A percentile compares a stretch with the other conserved stretches of the same genome.
Evolutionary conservation across 768 basidiomycete genomes (phyloP).

Genomic region (Leucocoprinus birnbaumii): DNA sequence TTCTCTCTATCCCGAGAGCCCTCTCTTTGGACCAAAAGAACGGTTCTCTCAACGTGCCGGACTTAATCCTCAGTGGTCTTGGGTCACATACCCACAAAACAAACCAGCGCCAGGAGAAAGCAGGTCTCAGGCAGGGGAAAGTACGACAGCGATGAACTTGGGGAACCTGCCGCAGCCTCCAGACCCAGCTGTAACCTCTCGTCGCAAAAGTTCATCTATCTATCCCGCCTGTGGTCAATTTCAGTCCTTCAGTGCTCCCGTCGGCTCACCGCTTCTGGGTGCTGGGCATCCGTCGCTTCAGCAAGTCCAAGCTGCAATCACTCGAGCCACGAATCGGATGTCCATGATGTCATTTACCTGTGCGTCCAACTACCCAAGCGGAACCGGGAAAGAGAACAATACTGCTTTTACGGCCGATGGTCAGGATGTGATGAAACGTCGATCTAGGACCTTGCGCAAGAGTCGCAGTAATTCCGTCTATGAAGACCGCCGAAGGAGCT

Average conservation of each 20-base stretch:
- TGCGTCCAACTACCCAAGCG: constrained; percentile 18
- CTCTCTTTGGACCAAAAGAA: constrained; percentile 78
- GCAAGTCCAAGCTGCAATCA: background rate
- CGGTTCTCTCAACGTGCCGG: constrained; percentile 41
- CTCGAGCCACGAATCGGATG: constrained; percentile 22
- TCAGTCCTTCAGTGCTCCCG: background rate
- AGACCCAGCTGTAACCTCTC: background rate
- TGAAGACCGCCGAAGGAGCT: constrained; percentile 26
- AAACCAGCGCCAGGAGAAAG: constrained; percentile 18
- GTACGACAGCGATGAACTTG: background rate
- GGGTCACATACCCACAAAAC: constrained; percentile 52
- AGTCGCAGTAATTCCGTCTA: constrained; percentile 21
- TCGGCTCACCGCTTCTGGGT: background rate
- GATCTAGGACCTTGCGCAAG: constrained; percentile 29
- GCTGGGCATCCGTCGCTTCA: background rate
- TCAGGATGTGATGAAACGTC: constrained; percentile 32
- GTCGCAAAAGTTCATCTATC: background rate
- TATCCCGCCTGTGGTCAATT: background rate
- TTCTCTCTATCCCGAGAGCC: constrained; percentile 49
- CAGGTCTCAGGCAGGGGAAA: constrained; percentile 1
- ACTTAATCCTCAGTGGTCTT: constrained; percentile 48
- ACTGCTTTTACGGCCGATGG: constrained; percentile 39
- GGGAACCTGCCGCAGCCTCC: constrained; percentile 5
- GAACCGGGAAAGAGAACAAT: constrained; percentile 21
- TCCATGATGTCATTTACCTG: constrained; percentile 45